Evolutionary conservation across 495 filamentous ascomycete species (phyloP).

Genomic region (Aspergillus haitiensis): DNA sequence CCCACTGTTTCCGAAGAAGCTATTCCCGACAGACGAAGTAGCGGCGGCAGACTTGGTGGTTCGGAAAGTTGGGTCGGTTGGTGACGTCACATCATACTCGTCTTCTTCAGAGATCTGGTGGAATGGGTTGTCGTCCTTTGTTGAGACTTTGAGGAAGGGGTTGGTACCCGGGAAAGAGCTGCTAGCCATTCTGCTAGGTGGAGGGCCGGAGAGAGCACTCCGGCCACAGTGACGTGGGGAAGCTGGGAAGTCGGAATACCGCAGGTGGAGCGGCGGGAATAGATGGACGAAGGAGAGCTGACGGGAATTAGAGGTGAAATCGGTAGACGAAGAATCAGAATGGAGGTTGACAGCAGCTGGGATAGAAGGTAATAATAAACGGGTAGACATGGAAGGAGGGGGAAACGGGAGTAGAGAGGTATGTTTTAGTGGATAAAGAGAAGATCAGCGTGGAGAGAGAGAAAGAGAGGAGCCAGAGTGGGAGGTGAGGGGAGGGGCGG

Average conservation of each 20-base stretch:
- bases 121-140: slow-evolving; percentile 37
- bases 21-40: slow-evolving; percentile 25
- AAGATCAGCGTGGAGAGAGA: slow-evolving; percentile 18
- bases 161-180: slow-evolving; percentile 58
- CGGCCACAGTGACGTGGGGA: slow-evolving; percentile 32
- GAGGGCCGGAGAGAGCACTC: slow-evolving; percentile 37
- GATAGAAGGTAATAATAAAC: slow-evolving; percentile 2
- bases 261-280: slow-evolving; percentile 21
- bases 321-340: slow-evolving; percentile 6
- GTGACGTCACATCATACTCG: slow-evolving; percentile 63
- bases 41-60: slow-evolving; percentile 33
- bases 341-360: neutral
- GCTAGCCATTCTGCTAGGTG: slow-evolving; percentile 47
- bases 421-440: slow-evolving; percentile 4
- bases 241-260: slow-evolving; percentile 18
- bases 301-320: slow-evolving; percentile 14
- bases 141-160: slow-evolving; percentile 50
- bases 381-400: slow-evolving; percentile 15
- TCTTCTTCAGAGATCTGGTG: slow-evolving; percentile 61
- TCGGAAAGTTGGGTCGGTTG: slow-evolving; percentile 57
- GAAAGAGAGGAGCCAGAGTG: slow-evolving; percentile 6
- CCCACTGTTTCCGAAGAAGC: slow-evolving; percentile 35
- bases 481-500: slow-evolving; percentile 24
- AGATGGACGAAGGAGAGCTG: slow-evolving; percentile 19
- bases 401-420: slow-evolving; percentile 9